phyloP scores from a whole-genome alignment of 306 rosid genomes.

The Begonia loranthoides region DNA sequence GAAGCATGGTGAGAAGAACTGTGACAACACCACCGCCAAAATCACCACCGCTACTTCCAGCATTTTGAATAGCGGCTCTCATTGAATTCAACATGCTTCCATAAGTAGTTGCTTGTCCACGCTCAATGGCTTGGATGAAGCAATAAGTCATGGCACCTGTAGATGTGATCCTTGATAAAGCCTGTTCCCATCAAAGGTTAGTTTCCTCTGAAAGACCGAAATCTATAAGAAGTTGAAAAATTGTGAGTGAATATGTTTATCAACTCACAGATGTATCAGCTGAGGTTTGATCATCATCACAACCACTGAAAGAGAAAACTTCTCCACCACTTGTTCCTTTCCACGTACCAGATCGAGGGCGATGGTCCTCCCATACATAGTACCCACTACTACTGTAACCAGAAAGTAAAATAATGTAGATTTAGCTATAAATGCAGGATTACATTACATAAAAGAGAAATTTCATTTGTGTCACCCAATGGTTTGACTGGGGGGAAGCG shows the following conservation, averaged over 20 bases:
- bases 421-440: too few relatives aligned
- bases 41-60: conserved; percentile 4
- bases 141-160: conserved; percentile 57
- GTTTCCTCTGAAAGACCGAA: too few relatives aligned
- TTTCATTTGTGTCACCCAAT: too few relatives aligned
- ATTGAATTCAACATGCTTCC: conserved; percentile 33
- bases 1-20: conserved; percentile 50
- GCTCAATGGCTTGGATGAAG: conserved; percentile 46
- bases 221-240: too few relatives aligned
- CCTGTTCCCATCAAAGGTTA: conserved; percentile 16
- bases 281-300: conserved; percentile 37
- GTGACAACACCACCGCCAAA: conserved; percentile 34
- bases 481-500: too few relatives aligned
- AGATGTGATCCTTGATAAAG: conserved; percentile 21
- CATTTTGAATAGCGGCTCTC: conserved; percentile 17
- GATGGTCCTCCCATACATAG: conserved; percentile 38
- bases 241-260: too few relatives aligned
- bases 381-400: conserved; percentile 19
- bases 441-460: too few relatives aligned
- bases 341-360: conserved; percentile 29
- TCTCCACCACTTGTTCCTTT: conserved; percentile 43
- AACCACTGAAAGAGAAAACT: conserved; percentile 39
- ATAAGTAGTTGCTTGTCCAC: conserved; percentile 30
- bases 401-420: too few relatives aligned
- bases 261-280: conserved; percentile 29